A percentile compares a stretch with the other conserved stretches of the same genome.
Conservation (phyloP, 2,329 filamentous ascomycete genomes). For the Trichophyton schoenleinii region DNA sequence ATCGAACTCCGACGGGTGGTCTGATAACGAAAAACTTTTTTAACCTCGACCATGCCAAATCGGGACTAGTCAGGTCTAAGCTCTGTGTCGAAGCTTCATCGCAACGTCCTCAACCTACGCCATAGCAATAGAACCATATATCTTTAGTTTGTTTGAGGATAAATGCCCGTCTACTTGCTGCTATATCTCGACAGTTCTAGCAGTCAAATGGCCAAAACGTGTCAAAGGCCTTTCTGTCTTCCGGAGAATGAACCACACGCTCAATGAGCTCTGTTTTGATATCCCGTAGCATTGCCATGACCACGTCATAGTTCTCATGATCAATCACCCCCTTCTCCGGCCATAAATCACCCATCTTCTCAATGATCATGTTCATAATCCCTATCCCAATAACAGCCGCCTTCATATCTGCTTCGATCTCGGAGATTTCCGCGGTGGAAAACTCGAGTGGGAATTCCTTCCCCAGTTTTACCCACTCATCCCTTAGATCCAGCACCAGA, state of each 20-base stretch:
- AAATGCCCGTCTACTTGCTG: too few species aligned
- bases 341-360: constrained; percentile 6
- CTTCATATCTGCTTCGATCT: not conserved
- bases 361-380: constrained; percentile 3
- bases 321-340: constrained; percentile 9
- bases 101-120: too few species aligned
- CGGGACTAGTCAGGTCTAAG: too few species aligned
- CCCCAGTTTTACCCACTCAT: not conserved
- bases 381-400: constrained; percentile 4
- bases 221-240: constrained; percentile 5
- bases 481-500: not conserved
- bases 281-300: constrained; percentile 4
- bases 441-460: not conserved
- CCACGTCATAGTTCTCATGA: constrained; percentile 8
- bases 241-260: constrained; percentile 1
- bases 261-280: constrained; percentile 7
- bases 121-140: too few species aligned
- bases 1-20: not conserved
- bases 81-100: too few species aligned
- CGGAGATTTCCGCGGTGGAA: not conserved
- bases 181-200: not conserved
- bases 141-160: too few species aligned
- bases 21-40: not conserved
- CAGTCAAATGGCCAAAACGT: constrained; percentile 9
- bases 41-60: not conserved